Percentiles rank a stretch among this genome's conserved stretches.
phyloP scores from a whole-genome alignment of 1,284 basidiomycete genomes.

The Malassezia equina region DNA sequence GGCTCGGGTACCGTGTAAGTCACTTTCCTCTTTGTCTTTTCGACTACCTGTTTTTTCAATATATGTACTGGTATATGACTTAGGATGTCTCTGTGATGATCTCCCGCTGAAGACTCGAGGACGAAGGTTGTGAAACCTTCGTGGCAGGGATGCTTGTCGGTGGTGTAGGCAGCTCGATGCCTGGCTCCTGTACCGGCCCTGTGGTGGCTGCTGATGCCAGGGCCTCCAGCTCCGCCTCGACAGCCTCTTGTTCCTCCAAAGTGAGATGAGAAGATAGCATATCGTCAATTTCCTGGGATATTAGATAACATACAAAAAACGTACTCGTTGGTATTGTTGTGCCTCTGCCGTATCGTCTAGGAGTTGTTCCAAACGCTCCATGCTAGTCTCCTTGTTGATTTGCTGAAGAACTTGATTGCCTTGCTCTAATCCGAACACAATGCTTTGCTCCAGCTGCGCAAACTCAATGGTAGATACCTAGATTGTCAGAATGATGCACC shows the following conservation, averaged over 20 bases:
- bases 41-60: not conserved
- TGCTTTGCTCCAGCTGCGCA: constrained; percentile 81
- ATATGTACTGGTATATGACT: not conserved
- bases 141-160: not conserved
- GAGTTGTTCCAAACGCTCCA: constrained; percentile 83
- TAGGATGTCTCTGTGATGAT: not conserved
- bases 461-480: constrained; percentile 94
- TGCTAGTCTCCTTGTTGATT: constrained; percentile 82
- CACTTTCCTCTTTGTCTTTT: too few species aligned
- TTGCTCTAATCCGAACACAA: constrained; percentile 81
- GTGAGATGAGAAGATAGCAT: constrained; percentile 72
- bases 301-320: constrained; percentile 26
- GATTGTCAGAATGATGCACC: constrained; percentile 36
- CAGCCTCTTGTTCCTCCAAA: constrained; percentile 82
- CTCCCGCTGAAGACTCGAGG: not conserved
- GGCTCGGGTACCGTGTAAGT: constrained; percentile 42
- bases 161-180: not conserved
- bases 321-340: constrained; percentile 72
- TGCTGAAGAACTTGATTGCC: constrained; percentile 85
- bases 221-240: constrained; percentile 59
- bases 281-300: constrained; percentile 71
- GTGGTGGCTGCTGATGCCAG: constrained; percentile 12
- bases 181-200: not conserved
- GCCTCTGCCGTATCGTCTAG: constrained; percentile 87
- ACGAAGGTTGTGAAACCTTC: not conserved